Base-by-base conservation (phyloP, 2,329 filamentous ascomycete genomes). In the Arthroderma uncinatum region DNA sequence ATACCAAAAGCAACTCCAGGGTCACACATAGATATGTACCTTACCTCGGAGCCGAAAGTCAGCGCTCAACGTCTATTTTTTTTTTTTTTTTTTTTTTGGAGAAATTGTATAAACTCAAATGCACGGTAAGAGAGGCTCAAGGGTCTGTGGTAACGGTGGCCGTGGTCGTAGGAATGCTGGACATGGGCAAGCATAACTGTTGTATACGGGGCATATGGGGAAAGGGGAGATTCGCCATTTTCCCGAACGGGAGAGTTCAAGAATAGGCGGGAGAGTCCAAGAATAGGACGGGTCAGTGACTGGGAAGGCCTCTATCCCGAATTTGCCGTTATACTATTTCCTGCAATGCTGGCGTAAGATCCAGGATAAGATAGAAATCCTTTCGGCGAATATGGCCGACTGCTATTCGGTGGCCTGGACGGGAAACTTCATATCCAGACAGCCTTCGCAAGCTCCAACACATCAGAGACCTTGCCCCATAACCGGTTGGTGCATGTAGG, bases 1-100 rank as follows among this genome's bases (percentile, higher is more conserved):
- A 50, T 50, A 50, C 44, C 28, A 50, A 50, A 50, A 50, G 44
- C 44, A 50, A 50, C 44, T n/a, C 14, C 25, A 50, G 28, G 23
- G 44, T 50, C 23, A 14, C 44, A 50, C 44, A 50, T 19, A 50
- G 28, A 50, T 21, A 42, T 50, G 44, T 50, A 50, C 44, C 23
- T 50, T 33, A 25, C 44, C 44, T 50, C 25, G 28, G 33, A 50
- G 44, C 28, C 28, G 44, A 16, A 50, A 50, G 28, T 50, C 44
- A 50, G 44, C 44, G 12, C 25, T 50, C 44, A 50, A 50, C 44
- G 44, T 50, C 44, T 48, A 25, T 48, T 48, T 48, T n/a, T 28
- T 28, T 30, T 48, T 48, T 28, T 48, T 30, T 48, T 16, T 33
- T 50, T 50, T 44, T 23, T 33, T 50, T 50, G 44, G 25, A 19